Evolutionary conservation across 768 basidiomycete species (phyloP).

Genomic region (Podaxis sp.): DNA sequence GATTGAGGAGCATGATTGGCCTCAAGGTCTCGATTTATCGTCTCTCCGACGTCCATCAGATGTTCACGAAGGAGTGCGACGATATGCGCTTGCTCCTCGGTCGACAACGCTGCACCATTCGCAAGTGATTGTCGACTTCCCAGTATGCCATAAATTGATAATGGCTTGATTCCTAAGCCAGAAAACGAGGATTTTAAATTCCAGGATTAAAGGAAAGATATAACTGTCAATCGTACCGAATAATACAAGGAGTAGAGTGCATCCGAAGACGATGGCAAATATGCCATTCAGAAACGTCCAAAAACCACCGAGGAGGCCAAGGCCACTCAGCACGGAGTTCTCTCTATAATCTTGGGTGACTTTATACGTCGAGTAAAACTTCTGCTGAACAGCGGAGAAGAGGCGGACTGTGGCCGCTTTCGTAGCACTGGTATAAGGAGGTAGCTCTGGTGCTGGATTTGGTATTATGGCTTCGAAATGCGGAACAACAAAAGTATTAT

Average conservation of each 20-base stretch:
- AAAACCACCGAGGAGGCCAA: constrained; percentile 14
- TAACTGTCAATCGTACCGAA: constrained; percentile 1
- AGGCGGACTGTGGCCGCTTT: background rate
- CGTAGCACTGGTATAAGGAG: background rate
- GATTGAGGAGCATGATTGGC: too few species aligned
- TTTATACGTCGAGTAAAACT: background rate
- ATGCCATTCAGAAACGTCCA: constrained; percentile 13
- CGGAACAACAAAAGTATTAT: background rate
- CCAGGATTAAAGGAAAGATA: background rate
- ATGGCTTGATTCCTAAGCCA: constrained; percentile 3
- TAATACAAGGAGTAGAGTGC: background rate
- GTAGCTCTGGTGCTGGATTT: background rate
- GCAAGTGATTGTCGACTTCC: background rate
- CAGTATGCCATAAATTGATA: constrained; percentile 1
- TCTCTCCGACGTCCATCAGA: background rate
- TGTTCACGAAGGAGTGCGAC: background rate
- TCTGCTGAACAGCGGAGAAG: background rate
- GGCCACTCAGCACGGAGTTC: constrained; percentile 9
- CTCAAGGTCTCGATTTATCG: background rate
- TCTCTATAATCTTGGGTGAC: constrained; percentile 11
- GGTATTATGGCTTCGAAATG: background rate
- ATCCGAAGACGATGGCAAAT: constrained; percentile 15
- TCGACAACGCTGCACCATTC: background rate
- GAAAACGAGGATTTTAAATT: background rate
- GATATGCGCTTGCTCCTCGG: background rate